Base-by-base conservation (phyloP, 306 rosid genomes). In the Cajanus cajan region DNA sequence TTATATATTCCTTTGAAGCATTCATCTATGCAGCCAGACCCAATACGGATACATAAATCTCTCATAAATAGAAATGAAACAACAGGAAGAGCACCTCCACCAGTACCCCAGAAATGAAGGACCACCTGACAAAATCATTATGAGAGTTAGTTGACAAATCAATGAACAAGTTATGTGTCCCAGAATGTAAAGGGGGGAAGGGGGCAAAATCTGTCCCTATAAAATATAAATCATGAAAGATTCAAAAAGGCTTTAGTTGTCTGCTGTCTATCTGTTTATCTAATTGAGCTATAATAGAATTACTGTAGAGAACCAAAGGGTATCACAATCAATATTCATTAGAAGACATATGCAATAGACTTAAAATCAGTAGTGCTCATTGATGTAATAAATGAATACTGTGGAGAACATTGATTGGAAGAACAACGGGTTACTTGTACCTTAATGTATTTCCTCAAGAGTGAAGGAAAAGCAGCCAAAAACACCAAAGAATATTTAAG, bases 31-130 rank as follows among this genome's bases (percentile, higher is more conserved):
- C 97, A 95, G 84, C 93, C 96, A 65, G 99, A 87, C 81, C 98
- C 97, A 64, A 95, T 81, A 33, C 93, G 89, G 80, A 95, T 73
- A 44, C 98, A 92, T 71, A 95, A 28, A 83, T 92, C 98, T 85
- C 94, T 87, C 77, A 92, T 37, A 82, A 95, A 95, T 22, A 91
- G 78, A 82, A 90, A 89, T 2, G 99, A 89, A 54, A 86, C 91
- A 52, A 90, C 79, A 0, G 97, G 97, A 70, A 95, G 97, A 67
- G 97, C 94, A 67, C 98, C 99, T 66, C 96, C 98, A 10, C 99
- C 97, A 7, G 96, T 90, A 78, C 98, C 98, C 98, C 97, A 95
- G 82, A 95, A 91, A 86, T 95, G 98, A 77, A 95, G 90, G 65
- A 87, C 94, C 72, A 89, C 93, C 99, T 95, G 90, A 76, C 64